Percentiles rank a stretch among this genome's conserved stretches.
Evolutionary conservation across 352 stramenopile species (phyloP).

Genomic region (Globisporangium spiculum): DNA sequence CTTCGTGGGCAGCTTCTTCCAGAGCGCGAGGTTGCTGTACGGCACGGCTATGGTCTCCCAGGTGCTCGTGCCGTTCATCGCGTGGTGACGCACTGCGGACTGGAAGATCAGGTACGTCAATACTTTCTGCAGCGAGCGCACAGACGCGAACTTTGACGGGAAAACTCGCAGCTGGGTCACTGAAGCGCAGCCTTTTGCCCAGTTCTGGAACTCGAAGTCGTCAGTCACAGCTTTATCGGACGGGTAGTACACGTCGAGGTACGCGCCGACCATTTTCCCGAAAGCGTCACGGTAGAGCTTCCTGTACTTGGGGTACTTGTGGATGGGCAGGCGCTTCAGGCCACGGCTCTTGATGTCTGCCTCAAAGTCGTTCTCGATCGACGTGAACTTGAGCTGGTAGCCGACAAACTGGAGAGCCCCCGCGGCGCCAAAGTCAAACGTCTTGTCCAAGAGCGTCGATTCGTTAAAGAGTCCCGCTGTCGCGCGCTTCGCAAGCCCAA

Average conservation of each 20-base stretch:
- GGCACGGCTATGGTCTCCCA: constrained; percentile 43
- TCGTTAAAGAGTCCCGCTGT: constrained; percentile 36
- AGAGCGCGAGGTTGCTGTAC: constrained; percentile 40
- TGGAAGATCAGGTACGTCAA: constrained; percentile 39
- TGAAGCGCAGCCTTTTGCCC: constrained; percentile 21
- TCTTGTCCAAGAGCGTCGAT: constrained; percentile 35
- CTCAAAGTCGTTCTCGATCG: constrained; percentile 12
- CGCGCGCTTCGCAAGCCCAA: constrained; percentile 37
- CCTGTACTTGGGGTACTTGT: constrained; percentile 8
- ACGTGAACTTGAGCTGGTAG: background rate
- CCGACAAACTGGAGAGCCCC: constrained; percentile 9
- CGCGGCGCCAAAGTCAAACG: constrained; percentile 36
- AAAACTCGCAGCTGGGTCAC: constrained; percentile 37
- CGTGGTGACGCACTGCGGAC: constrained; percentile 43
- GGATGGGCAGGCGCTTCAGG: constrained; percentile 2
- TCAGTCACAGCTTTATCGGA: constrained; percentile 6
- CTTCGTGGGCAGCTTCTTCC: constrained; percentile 31
- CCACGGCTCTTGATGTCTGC: constrained; percentile 1
- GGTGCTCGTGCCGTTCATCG: constrained; percentile 47
- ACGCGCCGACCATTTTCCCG: background rate
- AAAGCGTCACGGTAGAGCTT: constrained; percentile 1
- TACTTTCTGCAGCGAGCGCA: constrained; percentile 18
- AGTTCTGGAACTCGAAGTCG: constrained; percentile 29
- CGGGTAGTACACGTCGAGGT: constrained; percentile 12
- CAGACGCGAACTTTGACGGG: constrained; percentile 14